These are phyloP conservation scores for Schoenoplectus triqueter DNA, from an alignment of 202 grass and related monocot species.

Conservation along the genomic window DNA sequence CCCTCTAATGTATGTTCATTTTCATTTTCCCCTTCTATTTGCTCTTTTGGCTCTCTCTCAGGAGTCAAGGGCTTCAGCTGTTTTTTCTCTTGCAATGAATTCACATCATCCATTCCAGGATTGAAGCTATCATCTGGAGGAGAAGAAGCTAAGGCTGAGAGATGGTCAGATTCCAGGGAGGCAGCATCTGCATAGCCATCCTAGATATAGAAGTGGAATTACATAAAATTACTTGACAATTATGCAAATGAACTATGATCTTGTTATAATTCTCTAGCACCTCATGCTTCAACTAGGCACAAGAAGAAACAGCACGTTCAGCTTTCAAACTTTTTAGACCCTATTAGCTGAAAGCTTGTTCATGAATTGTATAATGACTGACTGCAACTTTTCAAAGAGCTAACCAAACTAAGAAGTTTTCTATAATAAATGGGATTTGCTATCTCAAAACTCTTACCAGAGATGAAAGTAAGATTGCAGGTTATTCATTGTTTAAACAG, in stretches of 20 bases:
- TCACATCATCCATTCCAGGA: slow-evolving; percentile 13
- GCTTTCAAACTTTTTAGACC: not conserved
- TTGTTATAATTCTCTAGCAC: not conserved
- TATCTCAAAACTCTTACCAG: not conserved
- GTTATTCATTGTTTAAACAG: slow-evolving; percentile 17
- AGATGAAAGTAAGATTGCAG: not conserved
- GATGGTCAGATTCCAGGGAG: slow-evolving; percentile 51
- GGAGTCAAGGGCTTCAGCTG: slow-evolving; percentile 27
- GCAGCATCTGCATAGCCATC: slow-evolving; percentile 72
- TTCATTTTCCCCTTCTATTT: slow-evolving; percentile 46
- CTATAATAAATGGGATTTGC: not conserved
- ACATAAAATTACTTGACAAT: slow-evolving; percentile 35
- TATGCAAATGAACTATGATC: slow-evolving; percentile 3
- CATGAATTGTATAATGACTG: slow-evolving; percentile 3
- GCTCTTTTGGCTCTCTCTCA: slow-evolving; percentile 49
- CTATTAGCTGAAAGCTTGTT: not conserved
- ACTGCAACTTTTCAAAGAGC: not conserved
- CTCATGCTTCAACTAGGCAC: slow-evolving; percentile 1
- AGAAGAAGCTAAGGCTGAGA: slow-evolving; percentile 30
- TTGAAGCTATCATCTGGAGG: slow-evolving; percentile 27
- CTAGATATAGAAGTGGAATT: slow-evolving; percentile 64
- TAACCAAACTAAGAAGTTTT: not conserved
- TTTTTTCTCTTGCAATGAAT: slow-evolving; percentile 29
- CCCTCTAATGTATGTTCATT: slow-evolving; percentile 84
- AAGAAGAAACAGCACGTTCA: not conserved